phyloP scores from a whole-genome alignment of 305 asterid genomes.

The Solanum hybrid region DNA sequence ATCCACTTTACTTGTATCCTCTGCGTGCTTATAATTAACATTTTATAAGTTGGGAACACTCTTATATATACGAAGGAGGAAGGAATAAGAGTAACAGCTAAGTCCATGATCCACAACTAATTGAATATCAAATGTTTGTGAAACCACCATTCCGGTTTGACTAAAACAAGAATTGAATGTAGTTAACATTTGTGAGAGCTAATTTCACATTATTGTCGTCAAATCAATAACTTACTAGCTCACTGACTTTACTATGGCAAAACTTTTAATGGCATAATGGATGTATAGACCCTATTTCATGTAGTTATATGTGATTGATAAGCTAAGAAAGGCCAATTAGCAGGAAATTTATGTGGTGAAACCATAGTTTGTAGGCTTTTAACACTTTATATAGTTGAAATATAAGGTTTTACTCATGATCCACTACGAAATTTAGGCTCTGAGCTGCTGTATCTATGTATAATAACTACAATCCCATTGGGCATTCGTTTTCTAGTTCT shows the following conservation, averaged over 20 bases:
- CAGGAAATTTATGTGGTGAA: neutral
- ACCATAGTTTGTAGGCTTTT: neutral
- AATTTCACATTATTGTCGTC: neutral
- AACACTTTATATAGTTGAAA: neutral
- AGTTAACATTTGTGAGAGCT: neutral
- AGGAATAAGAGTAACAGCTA: neutral
- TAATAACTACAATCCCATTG: neutral
- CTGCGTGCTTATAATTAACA: conserved; percentile 6
- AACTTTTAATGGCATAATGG: neutral
- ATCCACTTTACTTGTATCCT: conserved; percentile 23
- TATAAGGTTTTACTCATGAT: neutral
- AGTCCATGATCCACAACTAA: neutral
- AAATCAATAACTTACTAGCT: neutral
- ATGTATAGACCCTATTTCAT: neutral
- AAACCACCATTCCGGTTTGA: neutral
- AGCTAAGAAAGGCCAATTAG: neutral
- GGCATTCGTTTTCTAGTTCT: neutral
- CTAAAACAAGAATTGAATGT: neutral
- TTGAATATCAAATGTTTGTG: neutral
- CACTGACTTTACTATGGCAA: neutral
- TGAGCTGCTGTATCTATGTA: neutral
- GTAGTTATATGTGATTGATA: neutral
- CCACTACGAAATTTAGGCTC: neutral
- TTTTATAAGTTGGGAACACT: neutral
- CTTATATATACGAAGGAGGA: neutral